Evolutionary conservation across 164 flowering plant species (phyloP).

Genomic region (Euptelea pleiosperma): DNA sequence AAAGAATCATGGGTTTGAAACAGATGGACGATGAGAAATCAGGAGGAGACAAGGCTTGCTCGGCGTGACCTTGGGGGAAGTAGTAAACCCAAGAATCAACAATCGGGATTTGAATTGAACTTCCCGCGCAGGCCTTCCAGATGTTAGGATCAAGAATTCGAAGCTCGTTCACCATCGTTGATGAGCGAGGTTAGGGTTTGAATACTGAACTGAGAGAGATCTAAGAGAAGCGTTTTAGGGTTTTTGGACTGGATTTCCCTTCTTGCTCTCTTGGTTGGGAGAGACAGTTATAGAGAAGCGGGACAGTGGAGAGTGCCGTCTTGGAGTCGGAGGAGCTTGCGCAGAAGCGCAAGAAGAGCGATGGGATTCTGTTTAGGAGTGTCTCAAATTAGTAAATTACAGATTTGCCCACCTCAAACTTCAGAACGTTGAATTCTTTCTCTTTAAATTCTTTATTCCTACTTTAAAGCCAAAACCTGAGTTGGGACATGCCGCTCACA

Average conservation of each 20-base stretch:
- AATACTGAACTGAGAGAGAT: not conserved
- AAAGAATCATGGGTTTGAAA: constrained; percentile 27
- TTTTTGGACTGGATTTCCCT: not conserved
- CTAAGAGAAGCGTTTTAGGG: not conserved
- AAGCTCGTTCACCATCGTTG: constrained; percentile 4
- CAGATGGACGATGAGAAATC: constrained; percentile 16
- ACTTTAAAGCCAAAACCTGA: no score
- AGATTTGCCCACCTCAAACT: no score
- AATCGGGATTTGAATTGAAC: constrained; percentile 39
- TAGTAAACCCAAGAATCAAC: constrained; percentile 60
- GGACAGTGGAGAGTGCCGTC: not conserved
- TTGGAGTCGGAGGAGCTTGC: not conserved
- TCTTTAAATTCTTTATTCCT: no score
- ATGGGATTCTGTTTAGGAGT: no score
- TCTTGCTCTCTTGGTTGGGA: not conserved
- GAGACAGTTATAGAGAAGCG: not conserved
- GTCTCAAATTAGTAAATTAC: no score
- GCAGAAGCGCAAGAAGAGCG: no score
- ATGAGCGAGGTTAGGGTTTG: constrained; percentile 25
- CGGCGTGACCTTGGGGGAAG: constrained; percentile 77
- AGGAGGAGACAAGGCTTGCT: constrained; percentile 32
- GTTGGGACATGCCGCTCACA: no score
- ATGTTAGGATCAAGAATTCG: constrained; percentile 42
- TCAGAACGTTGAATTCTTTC: no score
- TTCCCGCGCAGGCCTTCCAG: constrained; percentile 75